Evolutionary conservation across 768 basidiomycete genomes (phyloP), one percentile per base, ranked within the genome.

Genomic region (Boletus rufocinnamomeus): DNA sequence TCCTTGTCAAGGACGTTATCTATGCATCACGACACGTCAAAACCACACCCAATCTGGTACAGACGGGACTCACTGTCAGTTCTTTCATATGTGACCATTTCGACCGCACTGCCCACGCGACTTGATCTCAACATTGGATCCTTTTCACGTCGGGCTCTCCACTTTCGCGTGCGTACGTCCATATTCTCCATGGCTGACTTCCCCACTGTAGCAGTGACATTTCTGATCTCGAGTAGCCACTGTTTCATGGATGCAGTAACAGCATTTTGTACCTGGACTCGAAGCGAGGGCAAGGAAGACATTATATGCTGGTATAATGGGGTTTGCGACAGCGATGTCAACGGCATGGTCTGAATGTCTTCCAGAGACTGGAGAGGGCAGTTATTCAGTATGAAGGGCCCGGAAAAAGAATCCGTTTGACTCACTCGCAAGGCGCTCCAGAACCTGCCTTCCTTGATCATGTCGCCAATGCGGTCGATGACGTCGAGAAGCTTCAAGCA

Each of bases 341-440:
- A 83, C 40, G 93, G 92, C 81, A 95, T 89, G 68, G 83, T 86
- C 68, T 94, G 89, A 59, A 98, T 92, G 67, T 98, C 95, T 75
- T 98, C 96, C 48, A 98, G 82, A 48, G 95, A 95, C 93, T 98
- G 72, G 59, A 66, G 67, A 70, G 34, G 61, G 62, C 48, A 58
- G 67, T 57, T 63, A 63, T 67, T 66, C 56, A 66, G 69, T 74
- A 65, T 54, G 73, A 74, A 69, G 66, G 56, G 43, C n/a, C 50
- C n/a, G 14, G n/a, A n/a, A n/a, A n/a, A 19, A 63, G 0, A 57
- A 52, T 44, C 23, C 28, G 7, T 34, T 49, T 13, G 40, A 80
- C 93, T 73, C 72, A 97, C 94, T 79, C 96, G 81, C 71, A 98
- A 73, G 46, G 97, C 97, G 70, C 94, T 95, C 92, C 94, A 98